phyloP scores from a whole-genome alignment of 345 rosid species.

The Hevea brasiliensis region DNA sequence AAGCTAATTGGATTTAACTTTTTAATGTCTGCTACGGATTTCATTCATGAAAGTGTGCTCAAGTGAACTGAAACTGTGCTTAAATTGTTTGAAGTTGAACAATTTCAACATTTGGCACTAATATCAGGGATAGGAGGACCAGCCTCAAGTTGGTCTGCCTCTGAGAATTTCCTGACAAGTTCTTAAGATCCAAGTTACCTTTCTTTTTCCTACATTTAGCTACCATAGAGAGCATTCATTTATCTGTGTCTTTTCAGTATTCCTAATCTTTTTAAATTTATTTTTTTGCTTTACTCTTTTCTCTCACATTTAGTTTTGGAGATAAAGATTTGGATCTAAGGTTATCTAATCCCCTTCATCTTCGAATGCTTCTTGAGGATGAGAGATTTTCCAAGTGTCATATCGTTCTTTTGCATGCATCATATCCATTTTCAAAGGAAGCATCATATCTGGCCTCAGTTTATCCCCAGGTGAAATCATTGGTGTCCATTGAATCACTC shows the following conservation, averaged over 20 bases:
- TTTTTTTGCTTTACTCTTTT: slow-evolving; percentile 9
- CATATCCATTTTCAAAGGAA: slow-evolving; percentile 94
- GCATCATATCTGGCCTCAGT: slow-evolving; percentile 88
- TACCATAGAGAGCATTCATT: not conserved
- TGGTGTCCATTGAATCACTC: not conserved
- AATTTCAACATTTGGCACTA: not conserved
- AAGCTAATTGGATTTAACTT: not conserved
- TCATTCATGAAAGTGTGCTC: not conserved
- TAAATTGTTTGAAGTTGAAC: not conserved
- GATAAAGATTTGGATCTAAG: slow-evolving; percentile 91
- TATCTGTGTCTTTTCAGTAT: not conserved
- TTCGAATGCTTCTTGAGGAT: slow-evolving; percentile 74
- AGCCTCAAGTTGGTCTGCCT: slow-evolving; percentile 6
- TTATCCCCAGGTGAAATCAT: slow-evolving; percentile 64
- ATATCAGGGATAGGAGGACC: not conserved
- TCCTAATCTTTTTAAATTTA: not conserved
- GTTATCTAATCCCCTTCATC: slow-evolving; percentile 85
- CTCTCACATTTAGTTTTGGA: slow-evolving; percentile 58
- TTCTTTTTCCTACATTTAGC: slow-evolving; percentile 18
- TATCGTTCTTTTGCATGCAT: slow-evolving; percentile 85
- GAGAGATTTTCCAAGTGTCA: slow-evolving; percentile 65
- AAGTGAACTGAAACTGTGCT: not conserved
- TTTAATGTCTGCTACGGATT: not conserved
- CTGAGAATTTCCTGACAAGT: slow-evolving; percentile 4
- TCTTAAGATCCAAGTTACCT: slow-evolving; percentile 6